A percentile compares a stretch with the other conserved stretches of the same genome.
phyloP scores from a whole-genome alignment of 164 flowering plant species.

The Hamamelis virginiana region DNA sequence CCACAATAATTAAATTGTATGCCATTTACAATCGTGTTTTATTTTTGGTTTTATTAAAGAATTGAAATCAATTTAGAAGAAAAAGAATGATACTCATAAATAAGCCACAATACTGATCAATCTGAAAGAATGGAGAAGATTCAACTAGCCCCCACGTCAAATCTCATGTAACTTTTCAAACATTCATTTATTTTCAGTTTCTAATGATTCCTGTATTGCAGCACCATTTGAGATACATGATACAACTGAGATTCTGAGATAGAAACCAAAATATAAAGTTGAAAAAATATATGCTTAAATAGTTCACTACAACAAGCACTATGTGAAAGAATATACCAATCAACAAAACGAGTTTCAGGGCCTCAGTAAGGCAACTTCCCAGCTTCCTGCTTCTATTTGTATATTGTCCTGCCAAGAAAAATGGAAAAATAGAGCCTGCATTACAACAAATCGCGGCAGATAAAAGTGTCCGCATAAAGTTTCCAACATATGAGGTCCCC shows the following conservation, averaged over 20 bases:
- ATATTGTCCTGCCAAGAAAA: slow-evolving; percentile 49
- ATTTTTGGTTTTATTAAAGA: background rate
- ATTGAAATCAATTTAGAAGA: background rate
- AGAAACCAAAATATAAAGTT: background rate
- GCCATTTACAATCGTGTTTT: background rate
- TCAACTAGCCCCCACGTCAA: background rate
- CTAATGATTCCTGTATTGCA: background rate
- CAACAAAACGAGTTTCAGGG: slow-evolving; percentile 80
- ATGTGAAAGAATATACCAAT: slow-evolving; percentile 52
- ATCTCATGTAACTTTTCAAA: background rate
- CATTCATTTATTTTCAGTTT: background rate
- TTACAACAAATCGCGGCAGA: no score
- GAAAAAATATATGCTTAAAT: background rate
- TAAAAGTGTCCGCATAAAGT: no score
- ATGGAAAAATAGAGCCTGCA: background rate
- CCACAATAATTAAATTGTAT: background rate
- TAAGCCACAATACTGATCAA: background rate
- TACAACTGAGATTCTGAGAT: background rate
- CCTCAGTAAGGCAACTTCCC: slow-evolving; percentile 60
- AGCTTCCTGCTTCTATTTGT: slow-evolving; percentile 40
- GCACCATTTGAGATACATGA: background rate
- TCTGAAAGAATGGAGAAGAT: background rate
- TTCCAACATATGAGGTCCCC: no score
- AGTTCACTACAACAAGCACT: background rate
- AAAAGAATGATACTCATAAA: background rate